Evolutionary conservation across 768 basidiomycete genomes (phyloP).

Genomic region (Lentinula boryana): DNA sequence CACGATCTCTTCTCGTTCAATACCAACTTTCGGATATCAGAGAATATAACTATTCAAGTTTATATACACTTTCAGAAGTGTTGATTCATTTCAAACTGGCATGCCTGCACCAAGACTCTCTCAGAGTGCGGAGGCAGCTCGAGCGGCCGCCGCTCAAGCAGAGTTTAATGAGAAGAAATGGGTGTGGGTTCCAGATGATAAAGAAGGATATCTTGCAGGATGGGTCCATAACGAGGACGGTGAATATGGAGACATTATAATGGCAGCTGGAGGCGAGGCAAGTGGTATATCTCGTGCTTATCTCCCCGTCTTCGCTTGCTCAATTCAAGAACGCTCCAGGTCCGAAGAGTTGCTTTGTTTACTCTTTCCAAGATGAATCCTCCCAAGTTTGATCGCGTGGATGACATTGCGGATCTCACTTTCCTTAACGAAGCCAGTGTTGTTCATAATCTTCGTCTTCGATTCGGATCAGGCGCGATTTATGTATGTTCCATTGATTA

Average conservation of each 20-base stretch:
- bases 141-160: slow-evolving; percentile 84
- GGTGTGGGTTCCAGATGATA: slow-evolving; percentile 95
- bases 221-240: slow-evolving; percentile 89
- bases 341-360: slow-evolving; percentile 68
- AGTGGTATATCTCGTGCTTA: slow-evolving; percentile 11
- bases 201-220: slow-evolving; percentile 89
- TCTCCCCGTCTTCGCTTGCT: background rate
- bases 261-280: slow-evolving; percentile 83
- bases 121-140: slow-evolving; percentile 65
- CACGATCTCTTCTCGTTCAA: background rate
- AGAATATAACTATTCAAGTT: background rate
- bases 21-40: background rate
- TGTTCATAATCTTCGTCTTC: slow-evolving; percentile 90
- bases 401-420: slow-evolving; percentile 97
- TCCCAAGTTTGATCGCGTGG: slow-evolving; percentile 95
- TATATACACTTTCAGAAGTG: background rate
- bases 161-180: slow-evolving; percentile 98
- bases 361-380: slow-evolving; percentile 95
- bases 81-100: background rate
- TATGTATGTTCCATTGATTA: slow-evolving; percentile 54
- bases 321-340: slow-evolving; percentile 26
- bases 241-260: slow-evolving; percentile 76
- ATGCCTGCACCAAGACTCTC: slow-evolving; percentile 49
- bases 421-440: slow-evolving; percentile 98
- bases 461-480: slow-evolving; percentile 89